Evolutionary conservation across 305 asterid species (phyloP), one percentile per base, ranked within the genome.

Genomic region (Euphrasia arctica): DNA sequence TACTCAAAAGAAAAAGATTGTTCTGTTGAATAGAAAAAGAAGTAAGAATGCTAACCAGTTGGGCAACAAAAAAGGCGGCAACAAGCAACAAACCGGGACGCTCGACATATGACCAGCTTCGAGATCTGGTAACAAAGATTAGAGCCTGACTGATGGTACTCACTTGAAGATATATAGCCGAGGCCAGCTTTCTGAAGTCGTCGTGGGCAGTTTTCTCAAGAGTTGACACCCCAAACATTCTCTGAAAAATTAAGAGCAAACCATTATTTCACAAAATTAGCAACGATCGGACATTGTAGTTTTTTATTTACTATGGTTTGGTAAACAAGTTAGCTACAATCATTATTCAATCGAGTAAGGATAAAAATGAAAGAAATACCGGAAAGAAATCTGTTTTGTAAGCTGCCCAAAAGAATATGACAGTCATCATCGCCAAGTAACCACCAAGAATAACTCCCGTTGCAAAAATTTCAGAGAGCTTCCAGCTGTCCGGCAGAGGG

Each of bases 111-210:
- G 99, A 93, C 99, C 97, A 93, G 77, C 81, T 88, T 67, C 97
- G 76, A 55, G 97, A 90, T 78, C 99, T 82, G 18, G 99, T 93
- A 8, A 93, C 99, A 57, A 93, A 93, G 65, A 93, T 93, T 64
- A 93, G 78, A 22, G 99, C 99, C 82, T 90, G 99, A 64, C 99
- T 93, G 70, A 93, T 85, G 5, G 95, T 93, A 89, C 99, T 93
- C 77, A 93, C 97, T 88, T 93, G 99, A 70, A 93, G 99, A 75
- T 93, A 93, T 67, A 93, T 79, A 28, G 97, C 99, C 7, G 99
- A 90, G 9, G 97, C 97, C 29, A 93, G 99, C 86, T 93, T 93
- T 70, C 95, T 80, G 51, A 90, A 90, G 83, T 93, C 97, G 41
- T 93, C 96, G 29, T 77, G 86, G 43, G 99, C 97, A 8, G 93